A percentile compares a stretch with the other conserved stretches of the same genome.
Conservation (phyloP, 768 basidiomycete species). For the Pleurotus salmoneostramineus region DNA sequence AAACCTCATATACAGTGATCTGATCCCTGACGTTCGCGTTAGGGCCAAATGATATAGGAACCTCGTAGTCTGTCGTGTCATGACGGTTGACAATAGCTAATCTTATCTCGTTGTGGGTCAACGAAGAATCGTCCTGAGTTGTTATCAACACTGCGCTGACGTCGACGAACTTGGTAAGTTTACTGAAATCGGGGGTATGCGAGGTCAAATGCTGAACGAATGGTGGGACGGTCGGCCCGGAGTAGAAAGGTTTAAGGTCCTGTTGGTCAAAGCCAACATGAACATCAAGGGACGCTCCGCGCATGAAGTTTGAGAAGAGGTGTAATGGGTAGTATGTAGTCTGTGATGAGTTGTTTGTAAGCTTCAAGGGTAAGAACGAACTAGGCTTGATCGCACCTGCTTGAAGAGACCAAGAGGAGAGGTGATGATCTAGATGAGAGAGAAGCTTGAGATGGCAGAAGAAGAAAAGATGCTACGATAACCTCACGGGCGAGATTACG, state of each 20-base stretch:
- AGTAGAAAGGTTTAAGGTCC: conserved; percentile 20
- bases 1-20: conserved; percentile 47
- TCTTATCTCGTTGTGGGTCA: conserved; percentile 30
- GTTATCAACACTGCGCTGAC: conserved; percentile 41
- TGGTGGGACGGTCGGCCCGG: conserved; percentile 45
- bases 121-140: conserved; percentile 9
- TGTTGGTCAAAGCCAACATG: conserved; percentile 26
- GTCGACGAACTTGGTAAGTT: conserved; percentile 41
- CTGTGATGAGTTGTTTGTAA: conserved; percentile 13
- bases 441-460: not conserved
- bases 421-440: conserved; percentile 33
- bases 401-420: conserved; percentile 37
- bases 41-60: conserved; percentile 35
- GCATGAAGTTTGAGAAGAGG: conserved; percentile 56
- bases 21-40: conserved; percentile 13
- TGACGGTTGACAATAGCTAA: conserved; percentile 52
- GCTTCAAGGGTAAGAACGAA: not conserved
- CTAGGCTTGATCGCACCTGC: conserved; percentile 15
- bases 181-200: conserved; percentile 26
- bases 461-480: not conserved
- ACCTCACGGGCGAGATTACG: conserved; percentile 42
- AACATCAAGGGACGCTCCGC: conserved; percentile 36
- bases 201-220: conserved; percentile 41
- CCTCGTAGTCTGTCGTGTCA: conserved; percentile 29
- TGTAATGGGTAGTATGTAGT: conserved; percentile 50